phyloP scores from a whole-genome alignment of 2,329 filamentous ascomycete species.

The Fusarium dlaminii region DNA sequence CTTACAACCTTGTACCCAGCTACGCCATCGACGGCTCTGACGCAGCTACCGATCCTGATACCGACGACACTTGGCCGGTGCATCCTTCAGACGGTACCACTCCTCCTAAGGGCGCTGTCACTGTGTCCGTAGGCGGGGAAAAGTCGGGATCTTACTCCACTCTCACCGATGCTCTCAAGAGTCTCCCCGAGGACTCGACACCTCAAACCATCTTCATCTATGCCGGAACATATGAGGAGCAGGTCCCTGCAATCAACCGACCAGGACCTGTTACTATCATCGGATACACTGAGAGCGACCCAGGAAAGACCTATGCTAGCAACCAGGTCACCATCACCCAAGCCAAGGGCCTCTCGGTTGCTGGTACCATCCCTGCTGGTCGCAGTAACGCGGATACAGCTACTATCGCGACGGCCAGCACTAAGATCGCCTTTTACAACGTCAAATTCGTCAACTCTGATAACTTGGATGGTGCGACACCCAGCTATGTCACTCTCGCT shows the following conservation, averaged over 20 bases:
- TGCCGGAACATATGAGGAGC: conserved; percentile 57
- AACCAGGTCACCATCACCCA: conserved; percentile 64
- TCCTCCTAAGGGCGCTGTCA: conserved; percentile 52
- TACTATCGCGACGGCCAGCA: conserved; percentile 41
- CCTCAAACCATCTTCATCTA: conserved; percentile 55
- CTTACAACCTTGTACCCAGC: conserved; percentile 38
- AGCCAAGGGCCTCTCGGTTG: conserved; percentile 27
- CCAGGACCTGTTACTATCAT: conserved; percentile 54
- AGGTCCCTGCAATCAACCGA: conserved; percentile 49
- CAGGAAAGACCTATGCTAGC: conserved; percentile 53
- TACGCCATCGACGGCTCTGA: conserved; percentile 15
- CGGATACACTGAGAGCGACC: conserved; percentile 55
- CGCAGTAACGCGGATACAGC: conserved; percentile 38
- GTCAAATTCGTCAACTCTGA: conserved; percentile 54
- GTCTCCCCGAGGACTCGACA: conserved; percentile 45
- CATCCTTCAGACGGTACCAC: conserved; percentile 52
- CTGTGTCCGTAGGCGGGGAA: conserved; percentile 49
- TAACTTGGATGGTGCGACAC: conserved; percentile 20
- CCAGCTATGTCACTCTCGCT: conserved; percentile 35
- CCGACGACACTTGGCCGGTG: conserved; percentile 17
- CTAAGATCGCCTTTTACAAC: conserved; percentile 54
- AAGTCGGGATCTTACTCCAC: conserved; percentile 41
- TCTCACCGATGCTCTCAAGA: conserved; percentile 44
- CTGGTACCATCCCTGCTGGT: conserved; percentile 39
- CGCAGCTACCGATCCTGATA: conserved; percentile 16